Base-by-base conservation (phyloP, 495 filamentous ascomycete genomes). In the Amniculicola lignicola region DNA sequence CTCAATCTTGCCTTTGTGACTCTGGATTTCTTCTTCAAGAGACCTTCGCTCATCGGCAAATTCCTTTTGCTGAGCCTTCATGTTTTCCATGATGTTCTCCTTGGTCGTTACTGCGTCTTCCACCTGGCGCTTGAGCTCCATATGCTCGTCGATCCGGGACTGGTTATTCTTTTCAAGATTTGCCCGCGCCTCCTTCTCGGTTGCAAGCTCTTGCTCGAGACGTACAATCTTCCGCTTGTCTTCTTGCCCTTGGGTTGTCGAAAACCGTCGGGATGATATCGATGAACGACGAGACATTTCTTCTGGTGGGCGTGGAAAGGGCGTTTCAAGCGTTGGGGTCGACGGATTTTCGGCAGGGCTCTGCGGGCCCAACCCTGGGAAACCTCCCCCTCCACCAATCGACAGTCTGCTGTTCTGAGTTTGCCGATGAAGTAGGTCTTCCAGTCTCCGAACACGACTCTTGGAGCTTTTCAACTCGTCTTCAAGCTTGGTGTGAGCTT, bases 341-440 rank as follows among this genome's bases (percentile, higher is more conserved):
- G 78, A 75, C 22, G 77, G 66, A n/a, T n/a, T n/a, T 16, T 67
- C 51, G 15, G 57, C 62, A n/a, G 54, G 64, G 22, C 50, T 58
- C 29, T 63, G 59, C 12, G 37, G 58, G 23, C 62, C 66, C 18
- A 69, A 62, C 5, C 62, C 56, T 29, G 70, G 68, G 50, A 93
- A 89, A 9, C 81, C 72, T 52, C 85, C 85, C 18, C 81, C 83
- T 52, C 85, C 85, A 18, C 81, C 83, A 41, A 81, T 82, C 21
- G 79, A 80, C n/a, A 86, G 85, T 37, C 85, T 81, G 52, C 78
- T 81, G 48, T 83, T 71, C 45, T 90, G 84, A 35, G 78, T 85
- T 65, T 95, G 89, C 28, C 90, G 83, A 71, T 98, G 92, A 15
- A 97, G 77, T 9, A 99, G 72, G 65, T 96, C 94, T 72, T 99